Conservation (phyloP, 1,139 yeast genomes). For the Taiozyma onychis region DNA sequence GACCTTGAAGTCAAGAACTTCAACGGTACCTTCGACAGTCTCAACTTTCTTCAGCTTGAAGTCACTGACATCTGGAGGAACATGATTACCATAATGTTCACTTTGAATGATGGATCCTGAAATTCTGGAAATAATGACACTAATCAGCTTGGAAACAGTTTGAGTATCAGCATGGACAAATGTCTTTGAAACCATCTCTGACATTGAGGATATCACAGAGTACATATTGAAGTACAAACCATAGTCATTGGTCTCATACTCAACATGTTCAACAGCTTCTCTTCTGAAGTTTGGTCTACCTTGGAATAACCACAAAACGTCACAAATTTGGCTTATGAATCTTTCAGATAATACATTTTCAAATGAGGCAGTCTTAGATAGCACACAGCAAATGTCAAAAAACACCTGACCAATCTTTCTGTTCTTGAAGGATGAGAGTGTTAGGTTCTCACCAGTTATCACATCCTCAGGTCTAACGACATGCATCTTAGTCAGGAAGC, state of each 20-base stretch:
- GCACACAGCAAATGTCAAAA: conserved; percentile 74
- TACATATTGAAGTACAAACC: conserved; percentile 76
- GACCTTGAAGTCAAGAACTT: conserved; percentile 34
- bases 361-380: conserved; percentile 62
- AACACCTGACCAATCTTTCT: conserved; percentile 82
- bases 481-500: conserved; percentile 54
- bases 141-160: conserved; percentile 2
- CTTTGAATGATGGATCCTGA: background rate
- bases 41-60: conserved; percentile 11
- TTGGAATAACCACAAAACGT: conserved; percentile 66
- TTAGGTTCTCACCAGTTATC: conserved; percentile 37
- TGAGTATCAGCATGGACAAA: conserved; percentile 11
- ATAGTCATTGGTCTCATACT: conserved; percentile 85
- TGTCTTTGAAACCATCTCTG: conserved; percentile 45
- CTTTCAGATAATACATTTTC: conserved; percentile 33
- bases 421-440: conserved; percentile 54
- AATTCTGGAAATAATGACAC: conserved; percentile 10
- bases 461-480: conserved; percentile 44
- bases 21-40: conserved; percentile 22
- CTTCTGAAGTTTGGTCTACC: conserved; percentile 73
- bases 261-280: conserved; percentile 80
- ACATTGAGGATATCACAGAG: conserved; percentile 61
- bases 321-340: conserved; percentile 48
- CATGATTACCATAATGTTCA: background rate
- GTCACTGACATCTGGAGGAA: background rate